Percentiles rank a stretch among this genome's conserved stretches.
Conservation (phyloP, 2,329 filamentous ascomycete species). For the Trichoderma polysporum region DNA sequence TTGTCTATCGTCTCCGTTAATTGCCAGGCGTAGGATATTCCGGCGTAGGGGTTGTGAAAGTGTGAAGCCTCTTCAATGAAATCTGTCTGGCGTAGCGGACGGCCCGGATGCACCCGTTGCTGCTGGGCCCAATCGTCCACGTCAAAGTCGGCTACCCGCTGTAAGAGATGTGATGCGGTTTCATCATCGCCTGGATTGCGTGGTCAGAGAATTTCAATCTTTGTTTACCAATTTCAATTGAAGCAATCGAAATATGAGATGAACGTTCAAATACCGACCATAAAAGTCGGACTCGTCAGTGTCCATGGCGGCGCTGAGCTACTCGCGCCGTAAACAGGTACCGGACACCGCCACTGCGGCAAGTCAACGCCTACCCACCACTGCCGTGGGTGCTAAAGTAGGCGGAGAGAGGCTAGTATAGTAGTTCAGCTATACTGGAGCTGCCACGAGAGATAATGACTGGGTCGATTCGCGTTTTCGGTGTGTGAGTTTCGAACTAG, state of each 20-base stretch:
- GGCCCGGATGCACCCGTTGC: conserved; percentile 31
- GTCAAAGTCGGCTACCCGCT: conserved; percentile 53
- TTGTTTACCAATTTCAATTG: background rate
- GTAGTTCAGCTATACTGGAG: background rate
- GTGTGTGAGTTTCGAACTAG: background rate
- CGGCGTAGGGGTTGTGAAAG: conserved; percentile 61
- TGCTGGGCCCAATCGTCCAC: conserved; percentile 43
- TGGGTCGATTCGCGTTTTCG: background rate
- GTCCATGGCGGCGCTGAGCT: conserved; percentile 34
- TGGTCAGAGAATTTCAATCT: background rate
- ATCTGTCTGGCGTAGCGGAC: conserved; percentile 27
- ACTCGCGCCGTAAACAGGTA: background rate
- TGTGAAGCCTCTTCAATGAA: conserved; percentile 29
- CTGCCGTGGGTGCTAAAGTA: background rate
- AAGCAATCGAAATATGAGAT: background rate
- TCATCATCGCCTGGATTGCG: conserved; percentile 53
- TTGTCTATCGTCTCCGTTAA: conserved; percentile 60
- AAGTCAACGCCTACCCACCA: background rate
- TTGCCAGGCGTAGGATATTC: conserved; percentile 57
- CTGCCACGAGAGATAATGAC: background rate
- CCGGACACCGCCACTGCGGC: conserved; percentile 1
- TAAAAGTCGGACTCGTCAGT: conserved; percentile 58
- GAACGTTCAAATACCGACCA: conserved; percentile 46
- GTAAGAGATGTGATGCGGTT: conserved; percentile 47
- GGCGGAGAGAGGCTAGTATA: background rate